A percentile compares a stretch with the other conserved stretches of the same genome.
These are phyloP conservation scores for Rhizopogon salebrosus DNA, from an alignment of 768 basidiomycete species.

Conservation along the genomic window DNA sequence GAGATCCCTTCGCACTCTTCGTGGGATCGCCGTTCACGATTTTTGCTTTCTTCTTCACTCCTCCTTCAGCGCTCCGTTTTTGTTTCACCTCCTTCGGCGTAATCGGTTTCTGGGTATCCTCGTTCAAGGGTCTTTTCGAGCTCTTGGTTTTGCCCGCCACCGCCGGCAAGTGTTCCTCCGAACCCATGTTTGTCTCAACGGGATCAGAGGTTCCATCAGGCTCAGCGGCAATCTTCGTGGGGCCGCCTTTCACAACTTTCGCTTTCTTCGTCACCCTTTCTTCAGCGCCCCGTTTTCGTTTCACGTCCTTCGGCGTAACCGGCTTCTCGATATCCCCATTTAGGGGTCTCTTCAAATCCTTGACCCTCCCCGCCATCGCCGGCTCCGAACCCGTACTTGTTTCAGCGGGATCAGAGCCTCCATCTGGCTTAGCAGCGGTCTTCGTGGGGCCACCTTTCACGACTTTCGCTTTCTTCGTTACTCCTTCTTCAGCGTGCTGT, in stretches of 20 bases:
- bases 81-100: slow-evolving; percentile 47
- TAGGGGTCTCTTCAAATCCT: slow-evolving; percentile 6
- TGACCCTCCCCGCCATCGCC: neutral
- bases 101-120: slow-evolving; percentile 26
- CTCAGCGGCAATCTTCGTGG: slow-evolving; percentile 37
- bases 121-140: slow-evolving; percentile 4
- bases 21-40: slow-evolving; percentile 29
- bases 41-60: slow-evolving; percentile 58
- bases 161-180: neutral
- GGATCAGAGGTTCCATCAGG: neutral
- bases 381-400: neutral
- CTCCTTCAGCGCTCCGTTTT: slow-evolving; percentile 38
- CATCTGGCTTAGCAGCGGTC: slow-evolving; percentile 27
- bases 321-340: slow-evolving; percentile 22
- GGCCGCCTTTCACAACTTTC: slow-evolving; percentile 29
- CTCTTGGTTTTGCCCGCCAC: neutral
- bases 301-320: slow-evolving; percentile 41
- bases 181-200: neutral
- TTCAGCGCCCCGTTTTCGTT: slow-evolving; percentile 43
- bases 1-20: slow-evolving; percentile 49
- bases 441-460: slow-evolving; percentile 34
- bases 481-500: slow-evolving; percentile 34
- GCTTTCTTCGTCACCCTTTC: slow-evolving; percentile 58
- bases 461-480: slow-evolving; percentile 55
- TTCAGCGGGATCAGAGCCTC: neutral